Percentiles rank a stretch among this genome's conserved stretches.
Evolutionary conservation across 1,139 yeast species (phyloP).

Genomic region (Geotrichum europaeum): DNA sequence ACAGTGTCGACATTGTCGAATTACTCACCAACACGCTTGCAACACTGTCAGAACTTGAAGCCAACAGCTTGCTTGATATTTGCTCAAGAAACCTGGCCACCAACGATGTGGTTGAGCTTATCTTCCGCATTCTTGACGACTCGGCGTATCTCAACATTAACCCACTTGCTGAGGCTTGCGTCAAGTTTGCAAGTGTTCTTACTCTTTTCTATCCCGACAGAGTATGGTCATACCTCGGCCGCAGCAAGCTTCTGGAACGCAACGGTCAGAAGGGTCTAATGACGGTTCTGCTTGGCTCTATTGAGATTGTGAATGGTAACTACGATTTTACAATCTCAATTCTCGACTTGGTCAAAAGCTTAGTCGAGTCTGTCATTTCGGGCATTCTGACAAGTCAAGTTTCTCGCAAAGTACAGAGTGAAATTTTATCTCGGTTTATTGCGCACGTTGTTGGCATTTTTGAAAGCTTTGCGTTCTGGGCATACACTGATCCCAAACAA

Average conservation of each 20-base stretch:
- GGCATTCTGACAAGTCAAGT: slow-evolving; percentile 32
- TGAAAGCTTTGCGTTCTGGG: slow-evolving; percentile 71
- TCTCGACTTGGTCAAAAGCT: slow-evolving; percentile 47
- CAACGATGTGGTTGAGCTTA: slow-evolving; percentile 61
- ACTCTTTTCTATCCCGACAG: slow-evolving; percentile 51
- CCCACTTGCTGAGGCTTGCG: slow-evolving; percentile 43
- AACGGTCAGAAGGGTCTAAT: slow-evolving; percentile 68
- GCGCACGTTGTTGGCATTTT: slow-evolving; percentile 58
- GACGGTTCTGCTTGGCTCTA: slow-evolving; percentile 58
- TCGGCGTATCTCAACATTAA: slow-evolving; percentile 53
- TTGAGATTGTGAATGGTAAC: slow-evolving; percentile 65
- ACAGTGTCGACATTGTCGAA: slow-evolving; percentile 38
- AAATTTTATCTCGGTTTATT: slow-evolving; percentile 51
- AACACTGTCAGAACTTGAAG: slow-evolving; percentile 41
- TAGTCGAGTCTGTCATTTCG: slow-evolving; percentile 51
- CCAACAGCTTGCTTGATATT: slow-evolving; percentile 41
- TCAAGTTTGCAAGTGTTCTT: slow-evolving; percentile 48
- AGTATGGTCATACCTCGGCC: slow-evolving; percentile 73
- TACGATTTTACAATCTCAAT: slow-evolving; percentile 59
- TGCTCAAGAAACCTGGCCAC: slow-evolving; percentile 58
- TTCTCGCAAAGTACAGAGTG: slow-evolving; percentile 45
- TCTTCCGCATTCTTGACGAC: slow-evolving; percentile 63
- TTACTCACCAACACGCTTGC: slow-evolving; percentile 47
- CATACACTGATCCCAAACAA: slow-evolving; percentile 51
- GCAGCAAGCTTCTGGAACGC: slow-evolving; percentile 58